These are phyloP conservation scores for Diplosphaera chodatii DNA, from an alignment of 139 green algal genomes.

Conservation along the genomic window DNA sequence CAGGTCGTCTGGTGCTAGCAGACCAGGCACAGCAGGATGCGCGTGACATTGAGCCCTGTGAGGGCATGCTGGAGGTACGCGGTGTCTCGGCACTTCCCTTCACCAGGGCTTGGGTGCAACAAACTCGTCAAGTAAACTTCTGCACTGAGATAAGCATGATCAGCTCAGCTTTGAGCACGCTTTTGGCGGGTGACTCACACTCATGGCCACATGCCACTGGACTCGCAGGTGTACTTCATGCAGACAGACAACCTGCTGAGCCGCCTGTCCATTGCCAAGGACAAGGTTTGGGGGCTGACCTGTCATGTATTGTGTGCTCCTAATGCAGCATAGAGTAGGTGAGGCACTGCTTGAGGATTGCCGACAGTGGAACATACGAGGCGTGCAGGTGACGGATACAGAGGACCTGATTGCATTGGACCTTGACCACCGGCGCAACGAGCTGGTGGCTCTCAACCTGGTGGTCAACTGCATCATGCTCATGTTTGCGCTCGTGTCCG, in stretches of 20 bases:
- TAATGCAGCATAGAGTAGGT: too few relatives aligned
- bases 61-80: background rate
- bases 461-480: constrained; percentile 2
- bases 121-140: too few relatives aligned
- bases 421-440: constrained; percentile 25
- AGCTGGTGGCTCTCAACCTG: constrained; percentile 26
- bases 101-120: too few relatives aligned
- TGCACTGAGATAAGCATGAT: too few relatives aligned
- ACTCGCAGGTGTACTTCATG: background rate
- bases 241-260: constrained; percentile 16
- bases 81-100: too few relatives aligned
- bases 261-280: constrained; percentile 16
- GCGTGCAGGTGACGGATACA: constrained; percentile 13
- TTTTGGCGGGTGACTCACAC: too few relatives aligned
- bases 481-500: background rate
- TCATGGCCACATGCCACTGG: background rate
- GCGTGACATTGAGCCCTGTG: background rate
- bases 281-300: constrained; percentile 1
- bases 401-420: constrained; percentile 17
- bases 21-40: constrained; percentile 40
- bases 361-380: background rate
- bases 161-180: too few relatives aligned
- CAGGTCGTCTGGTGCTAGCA: constrained; percentile 2
- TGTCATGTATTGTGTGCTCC: too few relatives aligned
- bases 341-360: too few relatives aligned